Conservation (phyloP, 2,329 filamentous ascomycete genomes). For the Sphaerulina musiva region DNA sequence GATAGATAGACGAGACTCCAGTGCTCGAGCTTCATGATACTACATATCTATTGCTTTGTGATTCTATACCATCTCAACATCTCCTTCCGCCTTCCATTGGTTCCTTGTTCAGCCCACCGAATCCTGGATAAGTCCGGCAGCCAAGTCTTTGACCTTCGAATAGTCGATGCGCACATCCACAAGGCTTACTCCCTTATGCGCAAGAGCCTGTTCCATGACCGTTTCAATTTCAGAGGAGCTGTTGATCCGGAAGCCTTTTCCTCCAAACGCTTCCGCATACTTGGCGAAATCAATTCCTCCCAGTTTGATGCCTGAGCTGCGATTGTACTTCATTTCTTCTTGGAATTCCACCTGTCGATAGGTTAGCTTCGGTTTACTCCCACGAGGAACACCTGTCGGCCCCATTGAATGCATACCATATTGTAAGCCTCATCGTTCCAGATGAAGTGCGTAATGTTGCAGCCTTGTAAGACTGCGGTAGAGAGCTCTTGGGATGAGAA, state of each 20-base stretch:
- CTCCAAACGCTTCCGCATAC: slow-evolving; percentile 45
- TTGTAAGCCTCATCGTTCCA: slow-evolving; percentile 48
- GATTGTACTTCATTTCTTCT: slow-evolving; percentile 45
- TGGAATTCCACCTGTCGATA: slow-evolving; percentile 40
- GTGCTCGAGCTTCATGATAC: too few species aligned
- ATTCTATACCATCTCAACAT: too few species aligned
- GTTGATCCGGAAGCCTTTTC: slow-evolving; percentile 40
- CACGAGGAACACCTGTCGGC: not conserved
- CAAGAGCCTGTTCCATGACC: slow-evolving; percentile 42
- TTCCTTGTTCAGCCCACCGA: slow-evolving; percentile 25
- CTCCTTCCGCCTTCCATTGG: too few species aligned
- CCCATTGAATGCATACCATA: slow-evolving; percentile 31
- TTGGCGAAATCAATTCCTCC: slow-evolving; percentile 46
- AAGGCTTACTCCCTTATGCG: slow-evolving; percentile 39
- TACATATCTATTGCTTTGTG: too few species aligned
- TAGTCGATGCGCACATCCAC: slow-evolving; percentile 47
- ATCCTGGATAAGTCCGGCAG: slow-evolving; percentile 37
- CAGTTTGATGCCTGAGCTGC: slow-evolving; percentile 40
- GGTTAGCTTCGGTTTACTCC: too few species aligned
- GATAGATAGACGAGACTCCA: not conserved
- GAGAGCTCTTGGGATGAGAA: slow-evolving; percentile 44
- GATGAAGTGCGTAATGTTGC: slow-evolving; percentile 47
- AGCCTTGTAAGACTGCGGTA: slow-evolving; percentile 44
- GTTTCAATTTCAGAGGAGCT: slow-evolving; percentile 37
- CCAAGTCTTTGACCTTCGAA: slow-evolving; percentile 38